Evolutionary conservation across 202 grass and related monocot species (phyloP), one percentile per base, ranked within the genome.

Genomic region (Miscanthus sacchariflorus): DNA sequence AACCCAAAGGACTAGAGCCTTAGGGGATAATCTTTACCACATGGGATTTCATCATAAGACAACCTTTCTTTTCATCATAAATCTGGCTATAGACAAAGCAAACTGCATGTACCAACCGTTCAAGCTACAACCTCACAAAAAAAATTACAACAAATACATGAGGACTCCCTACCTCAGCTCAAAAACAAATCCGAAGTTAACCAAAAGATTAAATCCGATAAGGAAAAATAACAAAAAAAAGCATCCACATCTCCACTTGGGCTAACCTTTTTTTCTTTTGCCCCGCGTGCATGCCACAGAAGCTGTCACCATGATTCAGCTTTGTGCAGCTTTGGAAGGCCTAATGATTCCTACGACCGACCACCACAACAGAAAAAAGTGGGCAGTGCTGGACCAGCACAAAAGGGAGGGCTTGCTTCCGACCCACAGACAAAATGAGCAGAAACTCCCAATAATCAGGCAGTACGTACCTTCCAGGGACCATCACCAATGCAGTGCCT

Each of bases 311-410:
- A 73, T 79, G 86, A 89, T 92, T 83, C 79, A 79, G 50, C 86
- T 68, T 48, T 23, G 86, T 78, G 86, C 58, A 82, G 83, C 86
- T 83, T 83, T 74, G 68, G 75, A 84, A 81, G 81, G 54, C 63
- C 85, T 79, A 83, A 93, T 89, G 64, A 90, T 88, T 90, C 68
- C 78, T 63, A 79, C 83, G 76, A 88, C 81, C 83, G 83, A 88
- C 81, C 74, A 81, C 87, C 48, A 83, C 83, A 77, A 80, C 65
- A 80, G 74, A 70, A 78, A 85, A 84, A 84, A 72, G 80, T 59
- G 54, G 56, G 87, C 76, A 85, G 76, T 56, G 92, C 88, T 91
- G 92, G 85, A 89, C 88, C 93, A 88, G 87, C 90, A 89, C 88
- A 84, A 80, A 68, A 83, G 82, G 84, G 70, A 63, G 58, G 56